A percentile compares a stretch with the other conserved stretches of the same genome.
phyloP scores from a whole-genome alignment of 805 yeast species.

The Soucietia sequanensis region DNA sequence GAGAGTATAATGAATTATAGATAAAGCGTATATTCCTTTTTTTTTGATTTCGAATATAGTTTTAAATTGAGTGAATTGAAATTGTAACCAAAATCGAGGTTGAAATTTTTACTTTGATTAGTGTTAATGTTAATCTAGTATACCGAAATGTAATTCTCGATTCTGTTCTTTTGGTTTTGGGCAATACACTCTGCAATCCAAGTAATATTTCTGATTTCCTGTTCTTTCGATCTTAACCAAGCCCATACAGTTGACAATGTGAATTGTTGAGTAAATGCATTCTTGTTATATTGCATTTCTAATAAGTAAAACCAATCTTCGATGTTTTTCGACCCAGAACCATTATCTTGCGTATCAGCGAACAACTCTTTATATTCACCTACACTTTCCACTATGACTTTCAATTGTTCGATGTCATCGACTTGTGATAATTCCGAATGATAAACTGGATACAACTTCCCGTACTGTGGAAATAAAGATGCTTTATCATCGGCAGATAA shows the following conservation, averaged over 20 bases:
- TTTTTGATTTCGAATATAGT: too few species aligned
- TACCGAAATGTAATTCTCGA: conserved; percentile 86
- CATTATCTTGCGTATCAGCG: conserved; percentile 34
- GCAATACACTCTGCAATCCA: conserved; percentile 99
- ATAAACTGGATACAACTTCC: conserved; percentile 71
- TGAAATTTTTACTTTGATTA: too few species aligned
- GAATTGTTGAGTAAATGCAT: conserved; percentile 96
- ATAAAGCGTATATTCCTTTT: too few species aligned
- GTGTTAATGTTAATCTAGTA: too few species aligned
- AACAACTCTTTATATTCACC: conserved; percentile 65
- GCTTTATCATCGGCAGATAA: conserved; percentile 70
- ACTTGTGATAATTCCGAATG: conserved; percentile 66
- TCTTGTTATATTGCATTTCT: conserved; percentile 89
- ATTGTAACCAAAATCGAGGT: too few species aligned
- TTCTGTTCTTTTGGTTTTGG: conserved; percentile 94
- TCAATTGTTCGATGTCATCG: conserved; percentile 85
- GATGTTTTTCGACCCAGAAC: conserved; percentile 54
- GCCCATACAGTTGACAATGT: conserved; percentile 91
- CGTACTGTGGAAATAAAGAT: conserved; percentile 75
- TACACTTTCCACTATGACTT: conserved; percentile 58
- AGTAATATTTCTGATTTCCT: conserved; percentile 95
- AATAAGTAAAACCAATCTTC: conserved; percentile 93
- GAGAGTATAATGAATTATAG: too few species aligned
- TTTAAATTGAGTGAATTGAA: too few species aligned
- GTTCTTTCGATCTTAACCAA: conserved; percentile 94